Percentiles rank a stretch among this genome's conserved stretches.
Conservation (phyloP, 139 green algal genomes). For the Pycnococcus provasolii region DNA sequence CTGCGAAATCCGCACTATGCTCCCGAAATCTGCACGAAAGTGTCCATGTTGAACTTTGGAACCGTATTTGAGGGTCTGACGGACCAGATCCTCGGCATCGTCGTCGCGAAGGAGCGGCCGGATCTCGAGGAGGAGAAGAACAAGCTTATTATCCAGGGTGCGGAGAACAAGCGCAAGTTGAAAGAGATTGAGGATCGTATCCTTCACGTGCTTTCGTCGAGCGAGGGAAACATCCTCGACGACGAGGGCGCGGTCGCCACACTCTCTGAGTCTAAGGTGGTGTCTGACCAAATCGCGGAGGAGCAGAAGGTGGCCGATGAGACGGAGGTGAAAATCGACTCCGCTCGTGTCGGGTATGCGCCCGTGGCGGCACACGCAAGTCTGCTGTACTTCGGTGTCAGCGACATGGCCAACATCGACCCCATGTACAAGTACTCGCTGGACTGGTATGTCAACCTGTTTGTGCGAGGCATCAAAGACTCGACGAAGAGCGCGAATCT, state of each 20-base stretch:
- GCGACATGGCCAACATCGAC: slow-evolving; percentile 34
- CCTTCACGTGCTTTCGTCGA: slow-evolving; percentile 53
- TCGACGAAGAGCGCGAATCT: slow-evolving; percentile 18
- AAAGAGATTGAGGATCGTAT: slow-evolving; percentile 76
- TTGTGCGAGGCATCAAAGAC: slow-evolving; percentile 21
- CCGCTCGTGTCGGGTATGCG: slow-evolving; percentile 27
- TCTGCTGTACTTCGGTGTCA: slow-evolving; percentile 37
- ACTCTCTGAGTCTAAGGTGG: slow-evolving; percentile 48
- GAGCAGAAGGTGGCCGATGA: slow-evolving; percentile 51
- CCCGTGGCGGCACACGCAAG: slow-evolving; percentile 30
- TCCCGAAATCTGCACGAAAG: slow-evolving; percentile 68
- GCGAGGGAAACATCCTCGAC: slow-evolving; percentile 70
- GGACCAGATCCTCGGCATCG: slow-evolving; percentile 62
- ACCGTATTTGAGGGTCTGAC: slow-evolving; percentile 65
- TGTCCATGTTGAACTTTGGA: slow-evolving; percentile 74
- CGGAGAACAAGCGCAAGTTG: slow-evolving; percentile 64
- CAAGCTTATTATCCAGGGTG: slow-evolving; percentile 58
- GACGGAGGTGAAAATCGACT: slow-evolving; percentile 36
- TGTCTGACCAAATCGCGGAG: slow-evolving; percentile 58
- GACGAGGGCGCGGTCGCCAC: slow-evolving; percentile 65
- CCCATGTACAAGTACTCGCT: slow-evolving; percentile 46
- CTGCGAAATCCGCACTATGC: slow-evolving; percentile 74
- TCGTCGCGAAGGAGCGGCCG: slow-evolving; percentile 55
- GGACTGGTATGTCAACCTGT: slow-evolving; percentile 35
- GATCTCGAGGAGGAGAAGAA: slow-evolving; percentile 73